Evolutionary conservation across 2,329 filamentous ascomycete species (phyloP).

Genomic region (Dothidotthia symphoricarpi): DNA sequence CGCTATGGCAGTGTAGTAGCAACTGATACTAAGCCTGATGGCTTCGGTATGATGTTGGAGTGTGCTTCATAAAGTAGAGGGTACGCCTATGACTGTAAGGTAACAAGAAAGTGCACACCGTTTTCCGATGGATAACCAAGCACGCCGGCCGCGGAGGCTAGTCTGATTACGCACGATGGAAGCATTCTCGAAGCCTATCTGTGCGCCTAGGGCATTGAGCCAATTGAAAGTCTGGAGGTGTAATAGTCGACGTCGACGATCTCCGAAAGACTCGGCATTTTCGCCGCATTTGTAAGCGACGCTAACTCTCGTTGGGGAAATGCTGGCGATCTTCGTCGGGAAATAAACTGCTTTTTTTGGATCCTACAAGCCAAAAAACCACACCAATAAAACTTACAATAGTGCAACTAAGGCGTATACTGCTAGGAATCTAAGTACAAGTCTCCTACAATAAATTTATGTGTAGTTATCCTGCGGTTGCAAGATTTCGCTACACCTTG

Average conservation of each 20-base stretch:
- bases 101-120: neutral
- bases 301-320: too few relatives aligned
- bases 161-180: neutral
- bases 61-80: neutral
- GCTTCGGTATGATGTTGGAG: neutral
- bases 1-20: conserved; percentile 1
- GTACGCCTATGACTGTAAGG: conserved; percentile 2
- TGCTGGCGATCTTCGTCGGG: too few relatives aligned
- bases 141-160: conserved; percentile 25
- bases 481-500: too few relatives aligned
- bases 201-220: neutral
- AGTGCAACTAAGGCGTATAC: too few relatives aligned
- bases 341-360: too few relatives aligned
- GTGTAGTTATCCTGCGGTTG: too few relatives aligned
- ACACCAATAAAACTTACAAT: too few relatives aligned
- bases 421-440: too few relatives aligned
- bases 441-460: too few relatives aligned
- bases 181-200: neutral
- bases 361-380: too few relatives aligned
- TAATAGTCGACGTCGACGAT: neutral
- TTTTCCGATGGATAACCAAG: conserved; percentile 2
- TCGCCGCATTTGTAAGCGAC: conserved; percentile 4
- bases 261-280: conserved; percentile 7
- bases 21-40: neutral
- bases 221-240: conserved; percentile 1